phyloP scores from a whole-genome alignment of 257 asterid species.

The Nicotiana undulata region DNA sequence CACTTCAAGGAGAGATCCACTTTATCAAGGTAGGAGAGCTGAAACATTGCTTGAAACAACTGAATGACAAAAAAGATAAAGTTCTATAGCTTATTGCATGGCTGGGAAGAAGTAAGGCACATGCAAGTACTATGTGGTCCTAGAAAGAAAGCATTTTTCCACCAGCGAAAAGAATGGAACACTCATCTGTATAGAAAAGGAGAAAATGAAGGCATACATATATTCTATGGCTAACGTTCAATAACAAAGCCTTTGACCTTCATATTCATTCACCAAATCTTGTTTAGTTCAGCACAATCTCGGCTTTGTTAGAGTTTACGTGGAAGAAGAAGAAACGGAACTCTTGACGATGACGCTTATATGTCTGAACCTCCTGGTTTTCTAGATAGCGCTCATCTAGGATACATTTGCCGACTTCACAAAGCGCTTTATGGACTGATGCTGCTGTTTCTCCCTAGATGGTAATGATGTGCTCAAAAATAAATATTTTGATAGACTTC shows the following conservation, averaged over 20 bases:
- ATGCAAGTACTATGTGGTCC: background rate
- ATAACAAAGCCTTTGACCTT: constrained; percentile 44
- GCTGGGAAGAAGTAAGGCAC: background rate
- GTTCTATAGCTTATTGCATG: background rate
- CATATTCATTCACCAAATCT: constrained; percentile 20
- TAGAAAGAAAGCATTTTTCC: background rate
- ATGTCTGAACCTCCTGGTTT: background rate
- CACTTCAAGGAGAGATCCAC: background rate
- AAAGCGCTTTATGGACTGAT: background rate
- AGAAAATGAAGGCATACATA: background rate
- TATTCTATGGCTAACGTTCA: background rate
- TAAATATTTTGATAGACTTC: background rate
- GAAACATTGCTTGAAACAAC: background rate
- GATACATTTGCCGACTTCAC: background rate
- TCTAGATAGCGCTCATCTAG: background rate
- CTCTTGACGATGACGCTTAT: background rate
- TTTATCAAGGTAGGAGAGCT: background rate
- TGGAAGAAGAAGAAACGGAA: constrained; percentile 39
- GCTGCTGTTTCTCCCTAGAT: background rate
- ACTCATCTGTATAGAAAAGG: background rate
- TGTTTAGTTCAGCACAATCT: constrained; percentile 39
- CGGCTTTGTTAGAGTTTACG: constrained; percentile 30
- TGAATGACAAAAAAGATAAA: background rate
- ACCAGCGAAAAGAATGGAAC: background rate
- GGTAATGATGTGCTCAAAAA: background rate